A percentile compares a stretch with the other conserved stretches of the same genome.
phyloP scores from a whole-genome alignment of 2,329 filamentous ascomycete species.

The Trichocomaceae sp. region DNA sequence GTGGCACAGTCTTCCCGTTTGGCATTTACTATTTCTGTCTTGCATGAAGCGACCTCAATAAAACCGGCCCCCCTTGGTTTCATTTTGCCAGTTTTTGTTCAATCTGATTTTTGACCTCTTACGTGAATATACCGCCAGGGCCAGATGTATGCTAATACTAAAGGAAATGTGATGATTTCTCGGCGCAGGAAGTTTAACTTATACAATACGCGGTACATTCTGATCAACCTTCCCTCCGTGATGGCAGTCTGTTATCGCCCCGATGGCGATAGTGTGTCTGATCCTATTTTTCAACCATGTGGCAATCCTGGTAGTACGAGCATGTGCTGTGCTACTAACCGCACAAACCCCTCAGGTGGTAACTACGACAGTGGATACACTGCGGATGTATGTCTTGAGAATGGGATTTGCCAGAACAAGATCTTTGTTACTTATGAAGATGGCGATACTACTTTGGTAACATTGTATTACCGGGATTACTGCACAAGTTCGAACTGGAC shows the following conservation, averaged over 20 bases:
- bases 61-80: too few relatives aligned
- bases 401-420: neutral
- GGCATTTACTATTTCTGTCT: too few relatives aligned
- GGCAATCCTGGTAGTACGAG: neutral
- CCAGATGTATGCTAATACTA: too few relatives aligned
- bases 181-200: too few relatives aligned
- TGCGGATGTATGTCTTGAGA: slow-evolving; percentile 1
- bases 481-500: neutral
- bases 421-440: neutral
- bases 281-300: neutral
- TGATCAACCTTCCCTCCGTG: slow-evolving; percentile 38
- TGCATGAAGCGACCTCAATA: too few relatives aligned
- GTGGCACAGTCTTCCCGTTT: too few relatives aligned
- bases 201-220: neutral
- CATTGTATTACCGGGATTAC: neutral
- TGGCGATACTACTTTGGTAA: neutral
- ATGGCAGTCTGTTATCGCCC: neutral
- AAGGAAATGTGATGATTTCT: too few relatives aligned
- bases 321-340: slow-evolving; percentile 4
- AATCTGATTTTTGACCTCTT: too few relatives aligned
- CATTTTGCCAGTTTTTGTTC: too few relatives aligned
- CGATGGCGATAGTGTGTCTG: neutral
- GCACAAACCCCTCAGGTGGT: neutral
- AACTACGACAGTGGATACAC: neutral
- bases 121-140: too few relatives aligned